A percentile compares a stretch with the other conserved stretches of the same genome.
These are phyloP conservation scores for Botrytis fragariae DNA, from an alignment of 2,329 filamentous ascomycete genomes.

Conservation along the genomic window DNA sequence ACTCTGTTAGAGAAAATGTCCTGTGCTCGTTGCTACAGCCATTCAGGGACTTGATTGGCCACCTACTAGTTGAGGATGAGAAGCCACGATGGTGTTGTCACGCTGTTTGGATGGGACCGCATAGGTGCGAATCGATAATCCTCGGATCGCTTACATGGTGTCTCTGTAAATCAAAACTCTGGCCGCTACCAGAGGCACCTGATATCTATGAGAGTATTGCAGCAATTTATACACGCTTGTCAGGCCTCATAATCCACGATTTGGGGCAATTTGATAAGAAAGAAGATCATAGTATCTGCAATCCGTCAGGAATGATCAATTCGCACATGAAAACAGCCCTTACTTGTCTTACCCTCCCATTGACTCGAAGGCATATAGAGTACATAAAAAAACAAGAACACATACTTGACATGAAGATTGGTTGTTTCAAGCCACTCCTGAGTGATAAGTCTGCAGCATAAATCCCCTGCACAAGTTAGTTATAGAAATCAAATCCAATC, in stretches of 20 bases:
- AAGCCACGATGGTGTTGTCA: background rate
- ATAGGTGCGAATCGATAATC: background rate
- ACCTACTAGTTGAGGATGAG: background rate
- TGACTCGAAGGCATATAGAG: background rate
- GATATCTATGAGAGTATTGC: background rate
- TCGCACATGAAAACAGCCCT: background rate
- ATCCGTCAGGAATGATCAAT: background rate
- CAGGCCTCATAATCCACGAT: background rate
- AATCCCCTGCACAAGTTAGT: background rate
- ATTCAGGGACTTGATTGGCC: background rate
- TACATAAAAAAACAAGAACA: background rate
- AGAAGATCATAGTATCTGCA: background rate
- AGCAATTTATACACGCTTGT: background rate
- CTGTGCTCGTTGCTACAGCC: background rate
- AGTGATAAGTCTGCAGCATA: background rate
- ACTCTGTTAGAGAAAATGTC: background rate
- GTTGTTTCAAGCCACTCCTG: background rate
- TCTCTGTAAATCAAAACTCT: background rate
- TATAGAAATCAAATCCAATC: background rate
- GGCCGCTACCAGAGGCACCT: background rate
- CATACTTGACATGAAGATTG: background rate
- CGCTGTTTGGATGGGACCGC: background rate
- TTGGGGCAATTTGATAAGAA: background rate
- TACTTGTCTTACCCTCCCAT: background rate
- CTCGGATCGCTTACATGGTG: background rate